Conservation (phyloP, 768 basidiomycete genomes). For the Leccinum uliginosum region DNA sequence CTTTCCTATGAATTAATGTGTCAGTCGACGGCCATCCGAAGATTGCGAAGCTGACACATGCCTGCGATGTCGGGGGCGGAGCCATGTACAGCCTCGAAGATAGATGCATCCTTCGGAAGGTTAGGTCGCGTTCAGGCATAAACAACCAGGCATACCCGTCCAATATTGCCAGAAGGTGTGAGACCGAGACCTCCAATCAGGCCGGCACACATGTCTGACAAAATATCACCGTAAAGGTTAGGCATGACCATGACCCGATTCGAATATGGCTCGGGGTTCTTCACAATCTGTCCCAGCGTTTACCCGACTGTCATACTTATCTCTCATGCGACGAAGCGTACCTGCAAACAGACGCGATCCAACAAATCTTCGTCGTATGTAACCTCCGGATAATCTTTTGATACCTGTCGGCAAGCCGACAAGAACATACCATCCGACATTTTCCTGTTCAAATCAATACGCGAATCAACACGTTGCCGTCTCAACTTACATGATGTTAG, state of each 20-base stretch:
- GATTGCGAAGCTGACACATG: constrained; percentile 27
- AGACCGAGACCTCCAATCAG: constrained; percentile 96
- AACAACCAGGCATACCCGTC: constrained; percentile 54
- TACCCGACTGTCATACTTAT: neutral
- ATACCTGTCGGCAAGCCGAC: constrained; percentile 92
- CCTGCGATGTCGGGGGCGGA: constrained; percentile 99
- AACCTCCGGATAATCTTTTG: constrained; percentile 92
- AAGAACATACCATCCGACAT: constrained; percentile 99
- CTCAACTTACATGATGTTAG: constrained; percentile 87
- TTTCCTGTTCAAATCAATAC: constrained; percentile 61
- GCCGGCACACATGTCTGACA: constrained; percentile 98
- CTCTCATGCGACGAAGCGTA: constrained; percentile 27
- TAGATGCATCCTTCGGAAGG: constrained; percentile 79
- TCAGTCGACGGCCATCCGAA: neutral
- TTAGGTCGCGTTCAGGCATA: constrained; percentile 10
- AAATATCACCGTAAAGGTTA: constrained; percentile 92
- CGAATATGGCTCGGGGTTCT: constrained; percentile 88
- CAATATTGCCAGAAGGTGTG: constrained; percentile 97
- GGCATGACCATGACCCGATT: constrained; percentile 99
- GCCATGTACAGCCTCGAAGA: constrained; percentile 99
- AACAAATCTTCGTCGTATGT: constrained; percentile 95
- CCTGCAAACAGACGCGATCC: constrained; percentile 93
- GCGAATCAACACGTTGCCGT: neutral
- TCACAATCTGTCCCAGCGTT: constrained; percentile 60
- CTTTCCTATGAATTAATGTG: constrained; percentile 49